A percentile compares a stretch with the other conserved stretches of the same genome.
Conservation (phyloP, 257 asterid species). For the Solanum ossicruentum region DNA sequence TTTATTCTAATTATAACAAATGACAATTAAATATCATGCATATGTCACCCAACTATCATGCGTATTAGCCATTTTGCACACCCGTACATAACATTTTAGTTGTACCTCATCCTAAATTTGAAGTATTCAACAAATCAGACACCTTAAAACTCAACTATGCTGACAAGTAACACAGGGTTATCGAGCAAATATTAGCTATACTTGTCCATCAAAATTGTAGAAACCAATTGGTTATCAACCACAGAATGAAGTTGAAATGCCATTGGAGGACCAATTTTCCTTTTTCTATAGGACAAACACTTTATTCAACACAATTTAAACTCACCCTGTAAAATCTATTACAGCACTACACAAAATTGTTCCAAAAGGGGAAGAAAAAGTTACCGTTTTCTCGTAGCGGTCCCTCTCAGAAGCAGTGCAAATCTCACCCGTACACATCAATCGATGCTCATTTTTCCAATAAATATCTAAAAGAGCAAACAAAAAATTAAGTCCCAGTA, state of each 20-base stretch:
- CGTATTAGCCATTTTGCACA: neutral
- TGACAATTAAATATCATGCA: neutral
- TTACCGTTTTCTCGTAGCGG: slow-evolving; percentile 90
- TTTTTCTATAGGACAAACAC: neutral
- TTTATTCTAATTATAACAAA: neutral
- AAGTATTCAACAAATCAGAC: neutral
- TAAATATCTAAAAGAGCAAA: slow-evolving; percentile 42
- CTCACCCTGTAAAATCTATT: neutral
- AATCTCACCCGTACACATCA: slow-evolving; percentile 70
- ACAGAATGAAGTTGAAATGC: neutral
- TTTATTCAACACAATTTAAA: neutral
- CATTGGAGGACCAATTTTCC: neutral
- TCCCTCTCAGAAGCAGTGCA: slow-evolving; percentile 87
- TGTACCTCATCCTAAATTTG: neutral
- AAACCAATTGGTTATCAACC: neutral
- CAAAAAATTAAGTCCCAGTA: neutral
- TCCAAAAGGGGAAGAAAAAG: neutral
- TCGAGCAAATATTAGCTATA: neutral
- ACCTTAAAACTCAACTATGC: neutral
- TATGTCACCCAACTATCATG: neutral
- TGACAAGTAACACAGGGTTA: neutral
- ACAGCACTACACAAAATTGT: neutral
- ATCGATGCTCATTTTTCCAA: slow-evolving; percentile 82
- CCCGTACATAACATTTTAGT: neutral
- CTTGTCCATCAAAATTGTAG: neutral